Evolutionary conservation across 495 filamentous ascomycete species (phyloP).

Genomic region (Cercophora sp.): DNA sequence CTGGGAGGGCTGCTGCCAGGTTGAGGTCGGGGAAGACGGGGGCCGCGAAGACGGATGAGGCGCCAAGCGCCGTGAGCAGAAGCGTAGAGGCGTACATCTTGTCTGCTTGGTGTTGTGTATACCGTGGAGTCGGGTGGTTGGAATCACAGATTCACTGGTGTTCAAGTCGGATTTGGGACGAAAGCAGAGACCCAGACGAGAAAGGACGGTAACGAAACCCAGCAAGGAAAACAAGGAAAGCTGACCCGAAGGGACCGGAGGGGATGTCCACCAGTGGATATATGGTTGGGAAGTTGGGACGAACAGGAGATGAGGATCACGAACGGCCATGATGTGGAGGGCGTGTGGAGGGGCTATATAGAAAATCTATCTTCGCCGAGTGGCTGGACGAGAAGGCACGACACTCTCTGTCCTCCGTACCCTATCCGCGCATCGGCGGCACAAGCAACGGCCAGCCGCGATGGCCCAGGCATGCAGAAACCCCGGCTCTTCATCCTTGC

Average conservation of each 20-base stretch:
- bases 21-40: constrained; percentile 41
- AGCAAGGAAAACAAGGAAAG: constrained; percentile 29
- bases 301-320: constrained; percentile 11
- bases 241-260: constrained; percentile 13
- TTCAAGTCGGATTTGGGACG: neutral
- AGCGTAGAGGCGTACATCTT: constrained; percentile 46
- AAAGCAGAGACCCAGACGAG: constrained; percentile 15
- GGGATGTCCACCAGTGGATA: constrained; percentile 9
- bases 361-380: constrained; percentile 1
- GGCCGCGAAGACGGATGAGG: constrained; percentile 41
- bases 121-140: neutral
- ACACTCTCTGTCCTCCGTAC: neutral
- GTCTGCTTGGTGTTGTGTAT: neutral
- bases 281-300: constrained; percentile 10
- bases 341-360: constrained; percentile 17
- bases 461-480: neutral
- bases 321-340: neutral
- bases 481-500: neutral
- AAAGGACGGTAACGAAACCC: constrained; percentile 28
- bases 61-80: constrained; percentile 43
- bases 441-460: constrained; percentile 2
- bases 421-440: constrained; percentile 9
- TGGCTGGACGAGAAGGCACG: constrained; percentile 3
- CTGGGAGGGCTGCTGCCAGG: constrained; percentile 29
- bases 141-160: constrained; percentile 8